Base-by-base conservation (phyloP, 2,329 filamentous ascomycete species). In the Ascocoryne sarcoides region DNA sequence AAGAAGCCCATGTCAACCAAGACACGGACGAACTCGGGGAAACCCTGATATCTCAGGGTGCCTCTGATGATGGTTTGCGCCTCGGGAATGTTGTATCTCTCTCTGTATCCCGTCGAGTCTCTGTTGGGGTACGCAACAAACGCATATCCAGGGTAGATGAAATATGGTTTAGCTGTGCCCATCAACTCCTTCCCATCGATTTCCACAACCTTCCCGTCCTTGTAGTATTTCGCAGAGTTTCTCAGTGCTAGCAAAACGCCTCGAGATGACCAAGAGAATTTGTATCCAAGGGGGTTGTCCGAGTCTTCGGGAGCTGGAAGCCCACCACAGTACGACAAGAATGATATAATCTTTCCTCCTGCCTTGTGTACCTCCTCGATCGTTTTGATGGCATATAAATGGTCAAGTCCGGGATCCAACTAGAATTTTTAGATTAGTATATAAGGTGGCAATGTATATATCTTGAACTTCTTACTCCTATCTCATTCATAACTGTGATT, bases 401-500 rank as follows among this genome's bases (percentile, higher is more conserved):
- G 69, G 51, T 87, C 82, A 51, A 87, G 76, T 60, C 81, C 80
- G 9, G 19, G 17, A 16, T 26, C 23, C 7, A 26, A 12, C 23
- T 26, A 26, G 12, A 7, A 26, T 7, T 26, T 26, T n/a, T n/a
- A n/a, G n/a, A n/a, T n/a, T n/a, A n/a, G n/a, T n/a, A n/a, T n/a
- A n/a, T n/a, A n/a, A n/a, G n/a, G n/a, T n/a, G n/a, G n/a, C n/a
- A n/a, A n/a, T n/a, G n/a, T n/a, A n/a, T n/a, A n/a, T n/a, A n/a
- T n/a, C n/a, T n/a, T n/a, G n/a, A n/a, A n/a, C 80, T 80, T 62
- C 84, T 80, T 45, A 84, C 60, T 47, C 87, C 87, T 60, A 94
- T 93, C 75, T 96, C 90, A 67, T 96, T 95, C 84, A 95, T 89
- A 60, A 95, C 89, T 9, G 87, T 94, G 61, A 95, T 95, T 46